These are phyloP conservation scores for Senna siamea DNA, from an alignment of 306 rosid genomes.

Conservation along the genomic window DNA sequence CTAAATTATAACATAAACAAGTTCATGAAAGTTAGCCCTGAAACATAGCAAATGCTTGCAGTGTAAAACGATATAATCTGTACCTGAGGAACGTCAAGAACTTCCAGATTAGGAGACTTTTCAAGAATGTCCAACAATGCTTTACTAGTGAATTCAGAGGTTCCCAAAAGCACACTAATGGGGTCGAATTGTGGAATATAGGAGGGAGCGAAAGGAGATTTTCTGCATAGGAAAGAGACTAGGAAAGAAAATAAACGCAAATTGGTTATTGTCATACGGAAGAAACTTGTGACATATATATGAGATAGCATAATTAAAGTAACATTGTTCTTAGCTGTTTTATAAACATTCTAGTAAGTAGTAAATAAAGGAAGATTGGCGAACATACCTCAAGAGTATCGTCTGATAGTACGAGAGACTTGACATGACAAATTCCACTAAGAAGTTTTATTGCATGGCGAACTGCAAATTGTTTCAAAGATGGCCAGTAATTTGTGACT, in stretches of 20 bases:
- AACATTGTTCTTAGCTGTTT: neutral
- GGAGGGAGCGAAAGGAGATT: constrained; percentile 1
- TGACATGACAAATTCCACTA: constrained; percentile 25
- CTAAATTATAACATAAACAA: constrained; percentile 11
- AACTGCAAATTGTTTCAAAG: neutral
- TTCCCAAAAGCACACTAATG: neutral
- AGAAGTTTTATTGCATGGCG: constrained; percentile 7
- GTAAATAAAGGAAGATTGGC: neutral
- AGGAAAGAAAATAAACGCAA: neutral
- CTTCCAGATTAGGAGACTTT: constrained; percentile 31
- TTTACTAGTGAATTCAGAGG: neutral
- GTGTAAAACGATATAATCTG: neutral
- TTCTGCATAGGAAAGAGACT: neutral
- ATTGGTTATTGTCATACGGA: neutral
- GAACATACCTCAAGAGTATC: constrained; percentile 27
- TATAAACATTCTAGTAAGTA: neutral
- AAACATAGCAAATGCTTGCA: constrained; percentile 9
- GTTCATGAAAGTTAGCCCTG: neutral
- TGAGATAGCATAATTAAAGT: neutral
- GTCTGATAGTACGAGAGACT: constrained; percentile 19
- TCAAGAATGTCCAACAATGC: constrained; percentile 34
- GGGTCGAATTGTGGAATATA: constrained; percentile 31
- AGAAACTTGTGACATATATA: neutral
- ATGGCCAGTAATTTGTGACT: neutral
- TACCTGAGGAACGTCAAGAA: constrained; percentile 32